Evolutionary conservation across 768 basidiomycete species (phyloP).

Genomic region (Pholiota conissans): DNA sequence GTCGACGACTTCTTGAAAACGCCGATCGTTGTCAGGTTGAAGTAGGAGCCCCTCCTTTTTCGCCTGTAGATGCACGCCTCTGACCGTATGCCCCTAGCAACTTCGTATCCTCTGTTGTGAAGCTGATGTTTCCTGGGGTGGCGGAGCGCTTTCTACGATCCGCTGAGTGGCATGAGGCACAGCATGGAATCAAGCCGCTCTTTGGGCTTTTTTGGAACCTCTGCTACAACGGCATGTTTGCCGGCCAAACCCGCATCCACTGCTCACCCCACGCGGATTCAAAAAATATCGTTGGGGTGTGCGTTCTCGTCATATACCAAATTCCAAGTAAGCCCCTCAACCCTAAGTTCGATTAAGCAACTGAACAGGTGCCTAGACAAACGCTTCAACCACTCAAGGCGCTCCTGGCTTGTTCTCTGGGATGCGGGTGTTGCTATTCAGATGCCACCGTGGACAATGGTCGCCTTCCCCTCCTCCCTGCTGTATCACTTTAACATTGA

Average conservation of each 20-base stretch:
- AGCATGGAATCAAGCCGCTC: constrained; percentile 11
- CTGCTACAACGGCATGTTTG: constrained; percentile 9
- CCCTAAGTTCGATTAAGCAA: background rate
- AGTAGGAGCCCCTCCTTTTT: no score
- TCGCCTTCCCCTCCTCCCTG: constrained; percentile 31
- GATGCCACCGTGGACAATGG: constrained; percentile 29
- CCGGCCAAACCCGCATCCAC: constrained; percentile 8
- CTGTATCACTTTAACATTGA: constrained; percentile 35
- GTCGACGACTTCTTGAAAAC: no score
- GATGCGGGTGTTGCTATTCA: constrained; percentile 31
- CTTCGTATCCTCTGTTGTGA: no score
- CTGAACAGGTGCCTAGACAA: background rate
- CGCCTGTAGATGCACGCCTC: no score
- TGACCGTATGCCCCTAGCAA: no score
- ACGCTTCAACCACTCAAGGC: constrained; percentile 19
- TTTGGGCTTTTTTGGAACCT: constrained; percentile 11
- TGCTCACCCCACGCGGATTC: constrained; percentile 25
- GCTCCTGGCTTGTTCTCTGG: constrained; percentile 35
- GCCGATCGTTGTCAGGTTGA: no score
- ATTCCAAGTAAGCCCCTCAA: constrained; percentile 13
- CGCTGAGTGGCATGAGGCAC: constrained; percentile 12
- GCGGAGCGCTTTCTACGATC: constrained; percentile 9
- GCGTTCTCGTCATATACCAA: constrained; percentile 25
- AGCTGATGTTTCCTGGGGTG: constrained; percentile 20
- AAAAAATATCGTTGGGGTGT: constrained; percentile 31